Base-by-base conservation (phyloP, 2,329 filamentous ascomycete species). In the Lasiodiplodia hormozganensis region DNA sequence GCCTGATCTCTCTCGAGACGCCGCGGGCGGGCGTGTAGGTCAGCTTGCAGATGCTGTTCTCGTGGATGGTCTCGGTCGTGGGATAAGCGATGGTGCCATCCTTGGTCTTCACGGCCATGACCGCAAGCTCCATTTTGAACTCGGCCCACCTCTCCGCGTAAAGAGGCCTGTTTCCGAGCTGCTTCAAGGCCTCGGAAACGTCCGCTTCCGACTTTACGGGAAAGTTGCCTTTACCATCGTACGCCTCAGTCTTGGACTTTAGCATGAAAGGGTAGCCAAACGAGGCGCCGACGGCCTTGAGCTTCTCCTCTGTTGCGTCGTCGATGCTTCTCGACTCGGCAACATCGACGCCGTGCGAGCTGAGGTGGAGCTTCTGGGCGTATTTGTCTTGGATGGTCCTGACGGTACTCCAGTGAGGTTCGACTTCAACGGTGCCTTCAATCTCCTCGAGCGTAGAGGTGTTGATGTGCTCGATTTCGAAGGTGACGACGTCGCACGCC, bases 381-480 rank as follows among this genome's bases (percentile, higher is more conserved):
- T 88, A 97, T 83, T 98, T 98, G 83, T 98, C 93, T 83, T 97
- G 95, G 75, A 98, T 97, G 21, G 91, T 89, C 36, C 93, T 88
- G 66, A 98, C 86, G 2, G 94, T 97, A 81, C 89, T 88, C 91
- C 93, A 97, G 69, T 90, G 92, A 1, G 94, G 94, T 76, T 97
- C 80, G 25, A 89, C 83, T 4, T 91, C 88, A 40, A 90, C 88
- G 65, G 85, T 83, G 18, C 87, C 87, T 4, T 88, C 88, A 68
- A 97, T 89, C 76, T 96, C 92, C 80, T 97, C 93, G 4, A 97
- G 86, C 28, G 96, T 90, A 65, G 93, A 85, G n/a, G 93, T 96
- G 79, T 97, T 89, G 69, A 97, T 91, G 81, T 97, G 95, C 84
- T 98, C 95, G 71, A 97, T 97, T 81, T 98, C 95, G 16, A 97